Conservation (phyloP, 2,329 filamentous ascomycete genomes). For the Colletotrichum sidae region DNA sequence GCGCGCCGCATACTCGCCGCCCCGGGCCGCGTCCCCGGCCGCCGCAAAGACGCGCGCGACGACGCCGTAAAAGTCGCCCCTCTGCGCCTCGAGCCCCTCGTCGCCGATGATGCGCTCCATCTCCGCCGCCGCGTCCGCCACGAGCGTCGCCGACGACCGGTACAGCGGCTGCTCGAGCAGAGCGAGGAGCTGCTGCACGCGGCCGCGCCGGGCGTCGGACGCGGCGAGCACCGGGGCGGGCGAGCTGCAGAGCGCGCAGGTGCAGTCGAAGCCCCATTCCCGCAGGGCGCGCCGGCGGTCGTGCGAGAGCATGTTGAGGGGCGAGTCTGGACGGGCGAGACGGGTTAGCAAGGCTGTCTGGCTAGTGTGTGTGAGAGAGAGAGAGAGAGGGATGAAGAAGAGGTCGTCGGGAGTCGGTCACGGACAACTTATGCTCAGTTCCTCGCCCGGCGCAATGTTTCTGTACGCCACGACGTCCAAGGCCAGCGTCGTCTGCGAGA, state of each 20-base stretch:
- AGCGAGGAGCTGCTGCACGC: slow-evolving; percentile 40
- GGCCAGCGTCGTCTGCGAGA: slow-evolving; percentile 45
- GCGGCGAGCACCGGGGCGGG: slow-evolving; percentile 21
- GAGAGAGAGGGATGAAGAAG: background rate
- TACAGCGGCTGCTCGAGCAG: slow-evolving; percentile 37
- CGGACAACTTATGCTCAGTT: slow-evolving; percentile 51
- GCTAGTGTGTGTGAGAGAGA: background rate
- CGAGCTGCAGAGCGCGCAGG: slow-evolving; percentile 42
- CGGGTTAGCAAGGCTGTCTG: background rate
- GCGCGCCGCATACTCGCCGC: slow-evolving; percentile 37
- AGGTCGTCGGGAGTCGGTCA: background rate
- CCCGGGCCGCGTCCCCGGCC: slow-evolving; percentile 39
- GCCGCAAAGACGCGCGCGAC: slow-evolving; percentile 39
- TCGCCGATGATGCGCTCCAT: slow-evolving; percentile 38
- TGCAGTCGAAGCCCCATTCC: slow-evolving; percentile 45
- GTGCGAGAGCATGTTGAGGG: slow-evolving; percentile 41
- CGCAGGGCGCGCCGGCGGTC: slow-evolving; percentile 40
- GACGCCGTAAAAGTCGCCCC: slow-evolving; percentile 41
- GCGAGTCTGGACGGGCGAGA: slow-evolving; percentile 38
- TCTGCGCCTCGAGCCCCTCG: slow-evolving; percentile 42
- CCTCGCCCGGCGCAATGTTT: slow-evolving; percentile 49
- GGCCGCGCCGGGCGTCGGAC: slow-evolving; percentile 41
- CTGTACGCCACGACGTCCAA: slow-evolving; percentile 49
- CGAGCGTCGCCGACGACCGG: slow-evolving; percentile 21
- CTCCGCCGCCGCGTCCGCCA: slow-evolving; percentile 38